A percentile compares a stretch with the other conserved stretches of the same genome.
These are phyloP conservation scores for Penicillium fuscoglaucum DNA, from an alignment of 2,329 filamentous ascomycete species.

Conservation along the genomic window DNA sequence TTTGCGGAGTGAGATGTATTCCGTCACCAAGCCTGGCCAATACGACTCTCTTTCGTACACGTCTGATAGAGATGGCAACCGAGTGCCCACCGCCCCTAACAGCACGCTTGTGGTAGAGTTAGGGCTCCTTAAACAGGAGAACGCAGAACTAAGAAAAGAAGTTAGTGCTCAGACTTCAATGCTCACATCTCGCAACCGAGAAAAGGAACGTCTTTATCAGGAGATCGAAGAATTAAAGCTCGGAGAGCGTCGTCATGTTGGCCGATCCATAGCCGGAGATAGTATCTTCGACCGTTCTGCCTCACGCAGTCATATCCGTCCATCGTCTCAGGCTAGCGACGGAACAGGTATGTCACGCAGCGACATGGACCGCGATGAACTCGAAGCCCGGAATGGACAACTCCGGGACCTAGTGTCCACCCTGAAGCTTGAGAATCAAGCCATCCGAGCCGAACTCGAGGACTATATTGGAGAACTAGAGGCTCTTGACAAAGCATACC, in stretches of 20 bases:
- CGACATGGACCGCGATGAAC: conserved; percentile 79
- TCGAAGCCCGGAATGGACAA: conserved; percentile 80
- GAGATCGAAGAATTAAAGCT: conserved; percentile 97
- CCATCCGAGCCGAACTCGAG: conserved; percentile 79
- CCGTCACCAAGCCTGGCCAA: conserved; percentile 31
- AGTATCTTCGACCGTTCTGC: conserved; percentile 94
- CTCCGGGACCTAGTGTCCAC: conserved; percentile 84
- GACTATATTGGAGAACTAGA: conserved; percentile 79
- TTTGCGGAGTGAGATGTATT: conserved; percentile 51
- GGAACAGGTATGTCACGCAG: conserved; percentile 61
- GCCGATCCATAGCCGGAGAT: conserved; percentile 67
- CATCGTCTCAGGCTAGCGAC: conserved; percentile 72
- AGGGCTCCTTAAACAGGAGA: conserved; percentile 83
- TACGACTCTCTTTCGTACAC: conserved; percentile 38
- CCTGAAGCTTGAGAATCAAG: conserved; percentile 84
- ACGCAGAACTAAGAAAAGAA: conserved; percentile 85
- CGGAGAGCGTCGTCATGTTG: conserved; percentile 68
- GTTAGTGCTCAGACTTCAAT: conserved; percentile 96
- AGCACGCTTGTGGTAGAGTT: conserved; percentile 79
- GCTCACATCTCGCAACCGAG: conserved; percentile 91
- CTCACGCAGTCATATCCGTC: conserved; percentile 74
- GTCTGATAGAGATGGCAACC: conserved; percentile 39
- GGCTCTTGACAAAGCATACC: conserved; percentile 67
- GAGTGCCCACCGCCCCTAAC: conserved; percentile 56
- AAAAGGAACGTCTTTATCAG: conserved; percentile 91